Conservation (phyloP, 768 basidiomycete species). For the Naganishia kalamii region DNA sequence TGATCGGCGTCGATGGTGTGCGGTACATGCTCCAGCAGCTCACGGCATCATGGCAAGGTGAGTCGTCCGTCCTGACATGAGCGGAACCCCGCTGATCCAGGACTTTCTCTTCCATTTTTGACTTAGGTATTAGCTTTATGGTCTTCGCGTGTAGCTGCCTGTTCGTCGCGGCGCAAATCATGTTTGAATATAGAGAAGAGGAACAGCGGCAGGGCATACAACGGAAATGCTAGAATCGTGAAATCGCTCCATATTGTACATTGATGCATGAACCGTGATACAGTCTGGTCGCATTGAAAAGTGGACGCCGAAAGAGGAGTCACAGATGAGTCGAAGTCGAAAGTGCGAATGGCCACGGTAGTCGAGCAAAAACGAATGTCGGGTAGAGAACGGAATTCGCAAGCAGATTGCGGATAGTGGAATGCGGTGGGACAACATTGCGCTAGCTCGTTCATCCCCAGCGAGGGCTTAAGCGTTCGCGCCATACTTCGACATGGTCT, state of each 20-base stretch:
- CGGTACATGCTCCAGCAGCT: slow-evolving; percentile 61
- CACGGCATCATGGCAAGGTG: slow-evolving; percentile 63
- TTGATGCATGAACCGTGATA: no score
- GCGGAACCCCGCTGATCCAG: background rate
- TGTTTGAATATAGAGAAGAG: slow-evolving; percentile 92
- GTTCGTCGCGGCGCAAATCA: slow-evolving; percentile 77
- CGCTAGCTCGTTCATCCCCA: no score
- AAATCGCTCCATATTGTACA: background rate
- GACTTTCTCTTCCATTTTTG: background rate
- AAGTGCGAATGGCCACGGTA: background rate
- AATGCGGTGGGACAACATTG: no score
- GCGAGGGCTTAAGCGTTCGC: background rate
- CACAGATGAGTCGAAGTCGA: background rate
- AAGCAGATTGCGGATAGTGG: no score
- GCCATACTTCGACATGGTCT: background rate
- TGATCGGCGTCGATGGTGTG: slow-evolving; percentile 76
- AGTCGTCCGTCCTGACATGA: slow-evolving; percentile 17
- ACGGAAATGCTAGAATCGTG: slow-evolving; percentile 43
- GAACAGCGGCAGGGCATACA: slow-evolving; percentile 61
- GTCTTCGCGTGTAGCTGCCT: slow-evolving; percentile 57
- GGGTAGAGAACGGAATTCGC: no score
- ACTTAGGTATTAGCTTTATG: slow-evolving; percentile 62
- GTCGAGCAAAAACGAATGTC: background rate
- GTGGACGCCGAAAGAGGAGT: no score
- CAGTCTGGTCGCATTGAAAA: no score